Base-by-base conservation (phyloP, 2,329 filamentous ascomycete species). In the Amphichorda felina region DNA sequence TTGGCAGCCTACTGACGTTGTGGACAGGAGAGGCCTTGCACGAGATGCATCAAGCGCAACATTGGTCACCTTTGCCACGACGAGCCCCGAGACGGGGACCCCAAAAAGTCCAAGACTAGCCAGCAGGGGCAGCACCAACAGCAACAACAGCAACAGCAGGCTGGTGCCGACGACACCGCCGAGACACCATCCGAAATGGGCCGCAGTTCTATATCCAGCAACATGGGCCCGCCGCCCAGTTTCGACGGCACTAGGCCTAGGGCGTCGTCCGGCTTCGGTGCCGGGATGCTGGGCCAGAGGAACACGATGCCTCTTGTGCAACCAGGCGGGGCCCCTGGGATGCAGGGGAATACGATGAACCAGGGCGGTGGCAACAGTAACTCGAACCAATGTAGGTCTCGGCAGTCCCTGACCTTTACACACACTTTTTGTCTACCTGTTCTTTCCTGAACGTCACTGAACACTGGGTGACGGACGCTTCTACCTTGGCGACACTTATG, bases 51-150 rank as follows among this genome's bases (percentile, higher is more conserved):
- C 63, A 98, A 96, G 66, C 81, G 91, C 54, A 94, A 94, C 64
- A 98, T 98, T 59, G 91, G 89, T 50, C 91, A 98, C 61, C 72
- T 98, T 46, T 98, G 91, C 61, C 91, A 95, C 65, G 91, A 98
- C 61, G 91, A 96, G 62, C 89, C 88, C 47, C 80, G 89, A 59
- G 89, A 98, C 53, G 68, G 78, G 46, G 75, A 79, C 42, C 60
- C 80, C 40, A 94, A 91, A 62, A 89, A 88, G 61, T 63, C 72
- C 48, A 94, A 89, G 63, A 72, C 66, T 54, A 47, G 43, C 36
- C 11, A 17, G 13, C 17, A 28, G 17, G 8, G 11, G 30, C 1
- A 27, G 30, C 14, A 6, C 13, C 33, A 16, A n/a, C 30, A 17
- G 7, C 14, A 18, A 13, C 14, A 32, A 15, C 30, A 8, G 30